Base-by-base conservation (phyloP, 2,329 filamentous ascomycete genomes). In the Peltaster fructicola region DNA sequence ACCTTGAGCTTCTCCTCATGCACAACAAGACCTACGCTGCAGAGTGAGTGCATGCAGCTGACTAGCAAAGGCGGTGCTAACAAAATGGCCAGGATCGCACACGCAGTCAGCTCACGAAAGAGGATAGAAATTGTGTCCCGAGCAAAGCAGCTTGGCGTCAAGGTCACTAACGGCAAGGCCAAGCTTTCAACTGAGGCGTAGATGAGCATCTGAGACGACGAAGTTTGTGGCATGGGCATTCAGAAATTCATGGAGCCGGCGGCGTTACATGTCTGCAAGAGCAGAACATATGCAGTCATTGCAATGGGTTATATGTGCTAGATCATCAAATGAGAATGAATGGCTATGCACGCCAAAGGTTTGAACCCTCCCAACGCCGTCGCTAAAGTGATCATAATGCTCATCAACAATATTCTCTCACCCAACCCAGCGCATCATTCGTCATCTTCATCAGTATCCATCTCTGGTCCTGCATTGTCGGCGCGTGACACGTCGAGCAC, bases 81-180 rank as follows among this genome's bases (percentile, higher is more conserved):
- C 38, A 36, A 16, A 7, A 7, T 15, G 22, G 13, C n/a, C 46
- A 93, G 84, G 73, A 98, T 98, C 59, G 80, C 78, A 57, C 81
- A 91, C 70, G 78, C 80, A 59, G 88, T 98, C 59, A 98, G 88
- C 38, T 91, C 88, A 56, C 72, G 85, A 63, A 98, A 98, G 80
- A 74, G 88, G 62, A 75, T 98, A 61, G 84, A 93, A 53, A 98
- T 98, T 63, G 73, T 98, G 52, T 70, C 80, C 54, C 79, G 85
- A 60, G 88, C 88, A 43, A 95, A 95, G 79, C 76, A 91, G 63
- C 67, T 98, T 54, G 81, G 84, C 55, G 88, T 98, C 59, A 98
- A 98, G 79, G 85, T 98, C 59, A 98, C 88, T 57, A 98, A 98
- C 72, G 62, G 80, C 63, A 92, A 93, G 79, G 88, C 84, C 55